A percentile compares a stretch with the other conserved stretches of the same genome.
These are phyloP conservation scores for Rhizopus sp. DNA, from an alignment of 371 early-diverging fungal species.

Conservation along the genomic window DNA sequence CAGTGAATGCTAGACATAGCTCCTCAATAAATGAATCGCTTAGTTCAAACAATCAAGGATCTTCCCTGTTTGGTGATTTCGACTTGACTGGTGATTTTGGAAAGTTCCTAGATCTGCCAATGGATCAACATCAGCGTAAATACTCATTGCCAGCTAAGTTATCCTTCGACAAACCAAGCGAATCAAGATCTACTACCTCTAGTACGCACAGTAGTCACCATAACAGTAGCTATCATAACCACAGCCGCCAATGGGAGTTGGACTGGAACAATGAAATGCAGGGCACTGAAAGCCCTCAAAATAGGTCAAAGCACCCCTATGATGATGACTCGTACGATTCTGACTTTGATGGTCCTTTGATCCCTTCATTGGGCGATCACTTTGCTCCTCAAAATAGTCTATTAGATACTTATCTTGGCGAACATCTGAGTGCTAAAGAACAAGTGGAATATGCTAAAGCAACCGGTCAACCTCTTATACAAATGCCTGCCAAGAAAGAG, in stretches of 20 bases:
- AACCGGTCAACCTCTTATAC: slow-evolving; percentile 53
- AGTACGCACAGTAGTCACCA: slow-evolving; percentile 5
- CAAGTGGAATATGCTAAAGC: slow-evolving; percentile 52
- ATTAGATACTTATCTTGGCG: slow-evolving; percentile 43
- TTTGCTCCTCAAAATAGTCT: slow-evolving; percentile 52
- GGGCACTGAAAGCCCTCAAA: slow-evolving; percentile 19
- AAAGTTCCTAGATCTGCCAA: slow-evolving; percentile 36
- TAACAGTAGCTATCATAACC: slow-evolving; percentile 3
- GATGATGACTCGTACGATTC: slow-evolving; percentile 32
- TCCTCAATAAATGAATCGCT: background rate
- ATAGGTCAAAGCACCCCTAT: slow-evolving; percentile 23
- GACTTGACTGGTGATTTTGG: slow-evolving; percentile 36
- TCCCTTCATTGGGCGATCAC: slow-evolving; percentile 46
- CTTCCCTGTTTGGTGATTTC: slow-evolving; percentile 50
- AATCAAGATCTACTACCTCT: slow-evolving; percentile 13
- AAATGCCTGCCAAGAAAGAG: slow-evolving; percentile 44
- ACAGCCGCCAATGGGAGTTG: slow-evolving; percentile 16
- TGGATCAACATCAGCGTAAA: slow-evolving; percentile 28
- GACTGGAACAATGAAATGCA: slow-evolving; percentile 5
- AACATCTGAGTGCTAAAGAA: slow-evolving; percentile 50
- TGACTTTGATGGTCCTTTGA: slow-evolving; percentile 39
- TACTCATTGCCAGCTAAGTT: slow-evolving; percentile 29
- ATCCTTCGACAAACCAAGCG: slow-evolving; percentile 4
- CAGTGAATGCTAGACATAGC: slow-evolving; percentile 3
- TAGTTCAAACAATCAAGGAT: background rate